Evolutionary conservation across 1,139 yeast species (phyloP), one percentile per base, ranked within the genome.

Genomic region (Nematodospora anomalae): DNA sequence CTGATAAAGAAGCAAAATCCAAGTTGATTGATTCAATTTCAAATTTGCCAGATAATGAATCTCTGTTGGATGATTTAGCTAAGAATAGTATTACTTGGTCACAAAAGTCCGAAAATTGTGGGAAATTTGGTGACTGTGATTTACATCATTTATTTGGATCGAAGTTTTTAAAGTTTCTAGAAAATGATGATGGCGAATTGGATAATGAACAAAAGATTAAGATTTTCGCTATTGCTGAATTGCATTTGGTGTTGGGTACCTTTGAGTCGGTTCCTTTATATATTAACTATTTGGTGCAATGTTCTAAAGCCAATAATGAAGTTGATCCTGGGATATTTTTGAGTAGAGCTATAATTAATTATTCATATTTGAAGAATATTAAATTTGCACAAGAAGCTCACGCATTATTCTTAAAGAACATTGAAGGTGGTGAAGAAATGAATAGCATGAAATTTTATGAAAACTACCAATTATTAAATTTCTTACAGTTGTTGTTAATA

Each of bases 91-190:
- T 78, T 37, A 71, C 71, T 37, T 90, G 95, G 89, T 72, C 90
- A 0, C 71, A 71, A 35, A 59, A 58, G 34, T 67, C 78, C 3
- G 26, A 36, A 4, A 52, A 51, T 3, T 64, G 62, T 0, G 64
- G 61, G 40, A 76, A 76, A 41, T 76, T 76, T 45, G 96, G 96
- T 4, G 96, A 88, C 52, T 71, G 82, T 4, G 82, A 79, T 33
- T 65, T 92, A 40, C 90, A 87, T 53, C 82, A 82, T 47, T 72
- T 83, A 13, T 71, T 90, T 44, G 97, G 96, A 0, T 59, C 68
- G 26, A 83, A 84, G 51, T 67, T 87, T 34, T 61, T 78, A 42
- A 53, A 52, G 10, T 37, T 44, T 9, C 43, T 53, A 15, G 42
- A 43, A 9, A 49, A 53, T 11, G 59, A 54, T 16, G 61, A 53